Evolutionary conservation across 1,284 basidiomycete species (phyloP).

Genomic region (Microbotryum scabiosae): DNA sequence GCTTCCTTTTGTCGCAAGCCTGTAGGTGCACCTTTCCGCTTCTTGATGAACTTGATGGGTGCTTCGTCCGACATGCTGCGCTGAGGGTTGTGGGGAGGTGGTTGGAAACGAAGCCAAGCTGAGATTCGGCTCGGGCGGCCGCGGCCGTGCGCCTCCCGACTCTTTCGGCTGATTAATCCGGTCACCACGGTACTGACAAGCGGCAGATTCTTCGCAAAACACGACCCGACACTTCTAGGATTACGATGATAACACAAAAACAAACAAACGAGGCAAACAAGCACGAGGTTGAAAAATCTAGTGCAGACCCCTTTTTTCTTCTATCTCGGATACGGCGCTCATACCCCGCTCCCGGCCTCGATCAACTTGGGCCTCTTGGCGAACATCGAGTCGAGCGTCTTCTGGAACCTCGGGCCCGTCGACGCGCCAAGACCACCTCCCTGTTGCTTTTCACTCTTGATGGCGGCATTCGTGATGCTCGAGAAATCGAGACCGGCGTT

Average conservation of each 20-base stretch:
- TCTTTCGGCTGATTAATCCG: neutral
- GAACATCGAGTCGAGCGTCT: neutral
- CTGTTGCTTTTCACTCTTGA: neutral
- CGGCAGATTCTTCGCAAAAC: neutral
- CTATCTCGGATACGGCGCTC: neutral
- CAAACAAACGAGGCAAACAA: too few species aligned
- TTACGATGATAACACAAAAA: neutral
- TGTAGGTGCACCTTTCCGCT: conserved; percentile 19
- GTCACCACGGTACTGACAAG: neutral
- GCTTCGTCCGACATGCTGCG: conserved; percentile 7
- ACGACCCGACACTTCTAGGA: neutral
- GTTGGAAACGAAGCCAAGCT: neutral
- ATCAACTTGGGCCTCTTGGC: neutral
- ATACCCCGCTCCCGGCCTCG: neutral
- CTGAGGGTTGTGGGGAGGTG: neutral
- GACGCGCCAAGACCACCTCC: neutral
- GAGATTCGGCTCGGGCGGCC: neutral
- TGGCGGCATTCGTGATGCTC: neutral
- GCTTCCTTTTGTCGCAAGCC: conserved; percentile 21
- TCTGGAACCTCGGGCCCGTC: neutral
- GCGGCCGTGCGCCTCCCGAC: neutral
- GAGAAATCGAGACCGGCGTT: neutral
- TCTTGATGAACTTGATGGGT: conserved; percentile 28
- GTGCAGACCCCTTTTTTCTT: neutral
- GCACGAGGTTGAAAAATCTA: too few species aligned